Conservation (phyloP, 1,139 yeast genomes). For the Arxiozyma slooffiae region DNA sequence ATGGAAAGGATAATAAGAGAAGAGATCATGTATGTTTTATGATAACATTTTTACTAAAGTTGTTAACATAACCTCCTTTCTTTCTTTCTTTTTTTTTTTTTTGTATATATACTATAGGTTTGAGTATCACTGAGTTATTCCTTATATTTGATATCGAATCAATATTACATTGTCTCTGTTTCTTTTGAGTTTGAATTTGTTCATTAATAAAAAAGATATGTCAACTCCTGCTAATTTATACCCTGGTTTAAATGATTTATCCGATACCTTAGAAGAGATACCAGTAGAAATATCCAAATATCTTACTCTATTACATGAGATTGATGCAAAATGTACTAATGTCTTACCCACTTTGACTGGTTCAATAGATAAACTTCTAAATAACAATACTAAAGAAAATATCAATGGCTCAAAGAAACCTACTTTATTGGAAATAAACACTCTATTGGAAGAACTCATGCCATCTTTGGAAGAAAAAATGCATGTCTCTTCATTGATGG, state of each 20-base stretch:
- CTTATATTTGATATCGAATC: too few relatives aligned
- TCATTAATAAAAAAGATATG: constrained; percentile 14
- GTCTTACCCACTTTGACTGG: constrained; percentile 59
- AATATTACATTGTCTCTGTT: too few relatives aligned
- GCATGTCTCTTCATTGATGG: constrained; percentile 91
- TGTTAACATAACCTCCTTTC: too few relatives aligned
- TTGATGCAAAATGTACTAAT: constrained; percentile 84
- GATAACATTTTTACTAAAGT: too few relatives aligned
- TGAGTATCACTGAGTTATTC: too few relatives aligned
- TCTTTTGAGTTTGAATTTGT: too few relatives aligned
- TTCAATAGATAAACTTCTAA: constrained; percentile 44
- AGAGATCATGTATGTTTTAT: too few relatives aligned
- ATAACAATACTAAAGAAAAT: constrained; percentile 22
- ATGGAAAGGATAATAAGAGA: too few relatives aligned
- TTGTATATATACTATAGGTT: too few relatives aligned
- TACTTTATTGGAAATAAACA: constrained; percentile 35
- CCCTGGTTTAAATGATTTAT: constrained; percentile 85
- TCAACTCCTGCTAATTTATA: constrained; percentile 31
- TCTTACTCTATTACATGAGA: constrained; percentile 80
- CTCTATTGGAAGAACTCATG: constrained; percentile 57
- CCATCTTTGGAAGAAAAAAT: constrained; percentile 94
- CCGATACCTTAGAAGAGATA: constrained; percentile 85
- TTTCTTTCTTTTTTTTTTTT: too few relatives aligned
- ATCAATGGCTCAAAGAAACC: constrained; percentile 25
- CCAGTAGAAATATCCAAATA: constrained; percentile 79